phyloP scores from a whole-genome alignment of 257 asterid species.

The Rhazya stricta region DNA sequence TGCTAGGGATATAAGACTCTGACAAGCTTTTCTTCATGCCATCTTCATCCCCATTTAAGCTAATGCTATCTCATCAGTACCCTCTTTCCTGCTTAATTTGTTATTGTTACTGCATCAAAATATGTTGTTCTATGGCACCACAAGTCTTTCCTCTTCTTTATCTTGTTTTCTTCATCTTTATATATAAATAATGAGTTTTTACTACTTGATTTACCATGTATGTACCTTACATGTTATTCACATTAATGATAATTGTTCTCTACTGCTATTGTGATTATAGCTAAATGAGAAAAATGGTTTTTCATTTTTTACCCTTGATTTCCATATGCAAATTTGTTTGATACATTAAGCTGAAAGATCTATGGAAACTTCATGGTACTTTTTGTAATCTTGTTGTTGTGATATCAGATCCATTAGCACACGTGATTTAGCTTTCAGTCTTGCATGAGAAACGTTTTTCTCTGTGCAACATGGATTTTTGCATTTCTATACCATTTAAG shows the following conservation, averaged over 20 bases:
- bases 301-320: background rate
- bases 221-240: background rate
- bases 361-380: constrained; percentile 12
- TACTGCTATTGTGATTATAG: background rate
- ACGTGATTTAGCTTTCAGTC: constrained; percentile 20
- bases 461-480: constrained; percentile 37
- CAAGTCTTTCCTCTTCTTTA: background rate
- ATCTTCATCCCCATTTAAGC: background rate
- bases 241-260: background rate
- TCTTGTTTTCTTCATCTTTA: background rate
- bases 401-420: constrained; percentile 39
- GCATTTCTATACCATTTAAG: constrained; percentile 41
- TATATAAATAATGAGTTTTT: constrained; percentile 1
- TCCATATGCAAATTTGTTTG: background rate
- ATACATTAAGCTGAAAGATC: background rate
- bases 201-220: background rate
- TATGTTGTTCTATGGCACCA: background rate
- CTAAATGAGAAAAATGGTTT: background rate
- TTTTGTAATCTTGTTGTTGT: constrained; percentile 29
- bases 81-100: background rate
- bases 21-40: background rate
- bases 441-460: constrained; percentile 1
- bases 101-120: background rate
- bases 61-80: too few relatives aligned
- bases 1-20: background rate